Conservation (phyloP, 805 yeast genomes). For the Pichia thaimueangensis region DNA sequence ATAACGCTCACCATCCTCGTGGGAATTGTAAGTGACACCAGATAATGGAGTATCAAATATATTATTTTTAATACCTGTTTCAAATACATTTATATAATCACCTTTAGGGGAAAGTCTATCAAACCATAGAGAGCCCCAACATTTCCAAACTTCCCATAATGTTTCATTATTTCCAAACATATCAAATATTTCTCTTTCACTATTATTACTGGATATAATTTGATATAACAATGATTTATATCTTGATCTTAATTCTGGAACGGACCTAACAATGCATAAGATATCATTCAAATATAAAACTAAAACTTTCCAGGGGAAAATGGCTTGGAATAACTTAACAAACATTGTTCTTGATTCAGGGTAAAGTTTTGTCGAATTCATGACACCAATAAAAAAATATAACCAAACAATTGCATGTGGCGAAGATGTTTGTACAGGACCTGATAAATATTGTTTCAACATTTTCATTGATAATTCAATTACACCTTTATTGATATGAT, state of each 20-base stretch:
- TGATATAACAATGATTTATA: conserved; percentile 1
- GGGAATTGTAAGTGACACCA: conserved; percentile 48
- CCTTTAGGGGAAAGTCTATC: conserved; percentile 50
- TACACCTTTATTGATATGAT: conserved; percentile 54
- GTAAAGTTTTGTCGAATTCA: conserved; percentile 42
- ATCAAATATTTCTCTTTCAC: conserved; percentile 36
- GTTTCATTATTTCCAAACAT: conserved; percentile 53
- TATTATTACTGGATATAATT: conserved; percentile 3
- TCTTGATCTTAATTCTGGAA: conserved; percentile 18
- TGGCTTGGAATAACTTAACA: conserved; percentile 43
- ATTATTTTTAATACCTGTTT: conserved; percentile 53
- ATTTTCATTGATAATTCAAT: conserved; percentile 65
- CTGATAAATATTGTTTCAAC: conserved; percentile 56
- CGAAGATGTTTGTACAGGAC: conserved; percentile 64
- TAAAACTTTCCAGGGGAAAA: conserved; percentile 65
- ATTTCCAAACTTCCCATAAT: conserved; percentile 73
- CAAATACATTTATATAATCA: conserved; percentile 42
- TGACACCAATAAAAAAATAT: conserved; percentile 61
- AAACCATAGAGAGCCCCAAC: conserved; percentile 83
- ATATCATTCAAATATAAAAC: conserved; percentile 58
- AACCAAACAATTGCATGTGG: conserved; percentile 76
- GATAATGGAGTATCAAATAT: conserved; percentile 56
- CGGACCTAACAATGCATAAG: conserved; percentile 31
- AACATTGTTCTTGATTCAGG: conserved; percentile 45
- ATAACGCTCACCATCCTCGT: conserved; percentile 45